Percentiles rank a stretch among this genome's conserved stretches.
Evolutionary conservation across 2,329 filamentous ascomycete genomes (phyloP).

Genomic region (Leptographium radiaticola): DNA sequence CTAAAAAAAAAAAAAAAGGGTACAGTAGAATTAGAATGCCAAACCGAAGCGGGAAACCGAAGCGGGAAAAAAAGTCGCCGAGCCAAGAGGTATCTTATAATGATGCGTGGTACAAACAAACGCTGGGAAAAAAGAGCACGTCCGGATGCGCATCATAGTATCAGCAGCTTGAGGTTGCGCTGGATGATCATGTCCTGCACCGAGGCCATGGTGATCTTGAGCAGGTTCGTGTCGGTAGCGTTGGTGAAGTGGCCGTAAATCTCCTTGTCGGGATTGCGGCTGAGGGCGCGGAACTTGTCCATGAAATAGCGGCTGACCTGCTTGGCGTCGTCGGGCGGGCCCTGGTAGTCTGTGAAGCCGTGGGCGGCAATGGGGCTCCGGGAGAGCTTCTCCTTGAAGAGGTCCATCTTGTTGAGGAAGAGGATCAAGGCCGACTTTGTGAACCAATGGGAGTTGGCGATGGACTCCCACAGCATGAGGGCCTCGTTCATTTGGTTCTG

Average conservation of each 20-base stretch:
- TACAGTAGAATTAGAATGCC: no score
- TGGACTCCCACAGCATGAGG: constrained; percentile 75
- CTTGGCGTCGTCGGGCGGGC: constrained; percentile 57
- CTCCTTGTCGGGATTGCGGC: constrained; percentile 52
- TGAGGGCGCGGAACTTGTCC: constrained; percentile 66
- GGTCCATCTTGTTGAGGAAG: constrained; percentile 79
- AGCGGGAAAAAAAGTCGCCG: neutral
- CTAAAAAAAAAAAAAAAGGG: no score
- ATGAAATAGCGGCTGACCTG: constrained; percentile 70
- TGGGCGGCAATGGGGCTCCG: constrained; percentile 59
- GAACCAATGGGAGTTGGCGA: constrained; percentile 80
- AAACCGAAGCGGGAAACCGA: neutral
- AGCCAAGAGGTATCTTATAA: neutral
- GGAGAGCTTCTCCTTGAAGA: constrained; percentile 65
- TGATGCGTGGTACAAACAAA: neutral
- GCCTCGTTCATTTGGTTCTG: constrained; percentile 89
- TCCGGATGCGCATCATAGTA: constrained; percentile 38
- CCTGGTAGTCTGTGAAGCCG: constrained; percentile 67
- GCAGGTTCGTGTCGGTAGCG: constrained; percentile 55
- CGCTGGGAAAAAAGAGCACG: neutral
- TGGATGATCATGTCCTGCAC: constrained; percentile 84
- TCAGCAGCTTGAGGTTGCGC: constrained; percentile 67
- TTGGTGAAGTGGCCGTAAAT: constrained; percentile 52
- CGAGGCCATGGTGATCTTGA: constrained; percentile 77
- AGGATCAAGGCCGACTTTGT: constrained; percentile 69